Conservation (phyloP, 192 early-diverging fungal species). For the Endogone sp. region DNA sequence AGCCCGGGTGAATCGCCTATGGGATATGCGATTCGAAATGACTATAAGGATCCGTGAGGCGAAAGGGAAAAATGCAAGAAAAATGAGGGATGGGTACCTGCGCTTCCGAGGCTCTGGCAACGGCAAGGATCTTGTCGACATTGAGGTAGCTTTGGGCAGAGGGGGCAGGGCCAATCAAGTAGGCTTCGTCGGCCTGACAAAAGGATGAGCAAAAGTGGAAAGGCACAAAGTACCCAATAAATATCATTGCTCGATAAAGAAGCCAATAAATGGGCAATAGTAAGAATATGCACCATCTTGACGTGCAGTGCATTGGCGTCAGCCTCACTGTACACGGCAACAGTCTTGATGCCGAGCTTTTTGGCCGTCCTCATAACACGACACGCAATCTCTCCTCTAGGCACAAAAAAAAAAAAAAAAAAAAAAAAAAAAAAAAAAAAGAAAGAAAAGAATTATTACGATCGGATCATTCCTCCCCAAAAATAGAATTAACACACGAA, state of each 20-base stretch:
- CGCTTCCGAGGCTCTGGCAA: conserved; percentile 67
- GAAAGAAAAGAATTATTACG: background rate
- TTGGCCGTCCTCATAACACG: conserved; percentile 80
- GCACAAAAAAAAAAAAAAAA: too few species aligned
- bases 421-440: too few species aligned
- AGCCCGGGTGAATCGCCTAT: conserved; percentile 94
- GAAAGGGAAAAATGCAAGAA: too few species aligned
- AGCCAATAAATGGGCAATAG: background rate
- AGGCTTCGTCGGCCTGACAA: conserved; percentile 86
- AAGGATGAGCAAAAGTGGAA: background rate
- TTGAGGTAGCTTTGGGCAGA: conserved; percentile 80
- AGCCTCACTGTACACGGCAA: conserved; percentile 91
- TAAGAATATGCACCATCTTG: conserved; percentile 52
- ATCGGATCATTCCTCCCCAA: too few species aligned
- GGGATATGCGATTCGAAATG: background rate
- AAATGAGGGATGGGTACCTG: conserved; percentile 57
- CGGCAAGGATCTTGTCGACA: conserved; percentile 77
- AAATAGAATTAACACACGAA: background rate
- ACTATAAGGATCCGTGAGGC: too few species aligned
- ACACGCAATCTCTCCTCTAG: conserved; percentile 79
- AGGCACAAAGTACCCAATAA: background rate
- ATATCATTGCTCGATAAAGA: background rate
- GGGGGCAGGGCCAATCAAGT: conserved; percentile 80
- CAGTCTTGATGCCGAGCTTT: conserved; percentile 90
- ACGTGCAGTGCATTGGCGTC: conserved; percentile 83